phyloP scores from a whole-genome alignment of 2,329 filamentous ascomycete genomes.

The Colletotrichum simmondsii region DNA sequence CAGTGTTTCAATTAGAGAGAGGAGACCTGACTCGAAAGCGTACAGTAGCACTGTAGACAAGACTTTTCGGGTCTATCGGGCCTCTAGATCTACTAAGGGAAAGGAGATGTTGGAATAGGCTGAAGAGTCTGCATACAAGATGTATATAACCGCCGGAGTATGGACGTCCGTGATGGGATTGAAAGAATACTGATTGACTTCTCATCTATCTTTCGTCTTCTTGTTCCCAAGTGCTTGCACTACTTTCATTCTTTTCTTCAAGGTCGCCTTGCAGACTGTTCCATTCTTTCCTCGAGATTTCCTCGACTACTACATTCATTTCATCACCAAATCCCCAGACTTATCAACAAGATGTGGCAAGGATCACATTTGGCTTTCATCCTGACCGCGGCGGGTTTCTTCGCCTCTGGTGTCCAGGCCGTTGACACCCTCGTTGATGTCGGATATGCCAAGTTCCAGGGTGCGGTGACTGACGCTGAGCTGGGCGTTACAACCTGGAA shows the following conservation, averaged over 20 bases:
- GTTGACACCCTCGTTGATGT: conserved; percentile 64
- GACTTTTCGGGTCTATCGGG: too few relatives aligned
- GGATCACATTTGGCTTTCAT: conserved; percentile 4
- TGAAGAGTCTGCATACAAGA: not conserved
- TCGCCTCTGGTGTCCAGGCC: conserved; percentile 28
- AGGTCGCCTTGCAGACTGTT: not conserved
- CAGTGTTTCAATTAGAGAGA: not conserved
- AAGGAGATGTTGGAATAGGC: not conserved
- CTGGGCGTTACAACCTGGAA: conserved; percentile 76
- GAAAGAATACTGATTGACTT: not conserved
- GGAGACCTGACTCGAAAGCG: not conserved
- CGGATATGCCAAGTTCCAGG: conserved; percentile 74
- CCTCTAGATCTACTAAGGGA: too few relatives aligned
- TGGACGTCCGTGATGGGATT: not conserved
- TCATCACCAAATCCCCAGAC: too few relatives aligned
- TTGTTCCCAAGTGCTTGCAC: conserved; percentile 11
- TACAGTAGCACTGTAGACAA: too few relatives aligned
- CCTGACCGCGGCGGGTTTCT: conserved; percentile 5
- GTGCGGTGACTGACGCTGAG: conserved; percentile 48
- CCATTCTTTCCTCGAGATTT: not conserved
- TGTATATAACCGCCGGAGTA: not conserved
- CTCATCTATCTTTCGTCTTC: not conserved
- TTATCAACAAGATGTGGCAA: conserved; percentile 9
- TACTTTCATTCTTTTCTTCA: conserved; percentile 6
- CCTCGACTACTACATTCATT: not conserved